phyloP scores from a whole-genome alignment of 176 grass and related monocot species.

The Musa itinerans region DNA sequence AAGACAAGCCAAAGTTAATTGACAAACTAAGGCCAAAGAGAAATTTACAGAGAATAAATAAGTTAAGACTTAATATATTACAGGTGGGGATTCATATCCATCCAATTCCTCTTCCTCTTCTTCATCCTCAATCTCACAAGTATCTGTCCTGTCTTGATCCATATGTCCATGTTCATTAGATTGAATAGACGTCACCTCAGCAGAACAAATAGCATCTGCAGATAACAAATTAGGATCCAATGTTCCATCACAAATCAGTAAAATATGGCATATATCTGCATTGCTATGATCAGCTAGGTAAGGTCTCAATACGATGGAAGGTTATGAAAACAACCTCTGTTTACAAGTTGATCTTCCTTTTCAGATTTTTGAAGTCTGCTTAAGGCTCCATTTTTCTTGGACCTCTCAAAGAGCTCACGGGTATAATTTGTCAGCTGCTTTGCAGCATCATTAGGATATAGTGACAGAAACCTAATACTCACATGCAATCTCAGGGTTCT shows the following conservation, averaged over 20 bases:
- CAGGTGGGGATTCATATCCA: slow-evolving; percentile 45
- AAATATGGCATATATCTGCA: slow-evolving; percentile 9
- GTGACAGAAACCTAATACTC: slow-evolving; percentile 58
- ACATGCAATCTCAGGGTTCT: slow-evolving; percentile 66
- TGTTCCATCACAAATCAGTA: not conserved
- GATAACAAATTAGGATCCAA: not conserved
- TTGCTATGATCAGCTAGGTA: not conserved
- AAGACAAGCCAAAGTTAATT: slow-evolving; percentile 20
- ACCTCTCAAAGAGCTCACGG: slow-evolving; percentile 53
- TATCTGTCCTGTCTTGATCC: slow-evolving; percentile 37
- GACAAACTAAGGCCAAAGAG: not conserved
- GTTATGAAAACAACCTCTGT: slow-evolving; percentile 29
- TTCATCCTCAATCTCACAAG: slow-evolving; percentile 44
- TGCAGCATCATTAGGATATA: slow-evolving; percentile 41
- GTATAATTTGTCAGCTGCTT: slow-evolving; percentile 42
- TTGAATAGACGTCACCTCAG: slow-evolving; percentile 18
- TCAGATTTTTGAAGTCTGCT: slow-evolving; percentile 34
- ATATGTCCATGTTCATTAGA: slow-evolving; percentile 18
- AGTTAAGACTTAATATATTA: slow-evolving; percentile 24
- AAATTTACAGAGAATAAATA: slow-evolving; percentile 18
- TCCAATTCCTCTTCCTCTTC: slow-evolving; percentile 56
- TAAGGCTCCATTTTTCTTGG: slow-evolving; percentile 58
- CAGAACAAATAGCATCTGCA: slow-evolving; percentile 22
- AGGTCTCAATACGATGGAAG: not conserved
- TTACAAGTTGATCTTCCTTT: slow-evolving; percentile 40